Conservation (phyloP, 2,329 filamentous ascomycete genomes). For the Penicillium vulpinum region DNA sequence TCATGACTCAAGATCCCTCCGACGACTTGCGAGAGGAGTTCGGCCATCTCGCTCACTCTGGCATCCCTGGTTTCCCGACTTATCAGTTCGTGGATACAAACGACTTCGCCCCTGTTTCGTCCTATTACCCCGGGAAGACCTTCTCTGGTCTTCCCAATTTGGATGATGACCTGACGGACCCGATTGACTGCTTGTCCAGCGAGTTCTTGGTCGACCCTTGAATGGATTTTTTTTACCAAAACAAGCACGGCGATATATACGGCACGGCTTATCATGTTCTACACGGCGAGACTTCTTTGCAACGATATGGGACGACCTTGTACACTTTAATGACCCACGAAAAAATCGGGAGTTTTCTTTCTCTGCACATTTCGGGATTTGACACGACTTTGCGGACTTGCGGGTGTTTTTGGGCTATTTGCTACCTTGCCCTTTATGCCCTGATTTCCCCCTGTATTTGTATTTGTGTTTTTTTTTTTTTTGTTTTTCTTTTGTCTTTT, state of each 20-base stretch:
- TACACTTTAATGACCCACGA: slow-evolving; percentile 28
- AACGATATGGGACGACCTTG: slow-evolving; percentile 25
- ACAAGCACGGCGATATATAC: slow-evolving; percentile 12
- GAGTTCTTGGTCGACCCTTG: slow-evolving; percentile 39
- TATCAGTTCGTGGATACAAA: slow-evolving; percentile 22
- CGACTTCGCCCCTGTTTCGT: slow-evolving; percentile 34
- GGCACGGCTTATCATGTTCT: slow-evolving; percentile 13
- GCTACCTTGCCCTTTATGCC: slow-evolving; percentile 7
- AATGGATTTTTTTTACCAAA: slow-evolving; percentile 3
- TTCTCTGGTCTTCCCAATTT: slow-evolving; percentile 27
- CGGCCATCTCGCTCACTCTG: slow-evolving; percentile 29
- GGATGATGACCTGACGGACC: slow-evolving; percentile 37
- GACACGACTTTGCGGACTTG: slow-evolving; percentile 8
- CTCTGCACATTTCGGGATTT: slow-evolving; percentile 11
- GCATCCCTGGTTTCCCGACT: slow-evolving; percentile 34
- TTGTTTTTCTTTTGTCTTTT: slow-evolving; percentile 14
- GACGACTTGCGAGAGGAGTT: slow-evolving; percentile 34
- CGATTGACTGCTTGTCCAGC: slow-evolving; percentile 42
- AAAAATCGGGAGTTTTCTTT: slow-evolving; percentile 12
- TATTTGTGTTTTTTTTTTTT: slow-evolving; percentile 21
- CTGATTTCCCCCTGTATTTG: slow-evolving; percentile 19
- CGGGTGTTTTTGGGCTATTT: slow-evolving; percentile 8
- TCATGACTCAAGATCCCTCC: slow-evolving; percentile 39
- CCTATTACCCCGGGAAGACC: slow-evolving; percentile 38
- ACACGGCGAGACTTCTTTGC: slow-evolving; percentile 17